Base-by-base conservation (phyloP, 768 basidiomycete species). In the Tylopilus subfusipes region DNA sequence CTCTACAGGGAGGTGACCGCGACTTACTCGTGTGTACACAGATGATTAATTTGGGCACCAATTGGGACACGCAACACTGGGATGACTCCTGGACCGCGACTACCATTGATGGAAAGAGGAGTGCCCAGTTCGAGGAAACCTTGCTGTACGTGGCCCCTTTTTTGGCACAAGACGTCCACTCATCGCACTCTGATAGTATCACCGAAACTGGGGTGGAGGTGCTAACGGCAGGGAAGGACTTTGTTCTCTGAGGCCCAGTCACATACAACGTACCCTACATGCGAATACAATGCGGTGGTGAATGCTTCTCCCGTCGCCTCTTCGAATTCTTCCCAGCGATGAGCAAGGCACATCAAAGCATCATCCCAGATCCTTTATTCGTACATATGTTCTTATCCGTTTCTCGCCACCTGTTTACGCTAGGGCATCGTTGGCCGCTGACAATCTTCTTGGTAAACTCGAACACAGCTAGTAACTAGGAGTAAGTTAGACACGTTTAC, bases 81-180 rank as follows among this genome's bases (percentile, higher is more conserved):
- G 87, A 88, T 30, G 93, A 96, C 69, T 86, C 93, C 66, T 98
- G 96, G 96, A 98, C 96, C 3, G 93, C 95, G 2, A 92, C 88
- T 21, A 99, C 97, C 5, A 72, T 80, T 13, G 96, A 98, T 71
- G 96, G 94, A 22, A 89, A 88, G 69, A 77, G 81, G 52, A 94
- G 91, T 56, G 97, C 97, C 2, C 97, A 99, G 66, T 99, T 98
- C 67, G 97, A 99, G 70, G 97, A 99, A 65, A 98, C 96, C 1
- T 75, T 99, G 33, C 71, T 99, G 94, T 95, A 65, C 63, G 93
- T 81, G 36, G 47, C 21, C 16, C 47, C 16, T 52, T 49, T n/a
- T 18, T 40, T 60, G 40, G 34, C 33, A 42, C 44, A 24, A 34
- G 42, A 48, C 25, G 45, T 36, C 24, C 25, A 29, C 63, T 75